Evolutionary conservation across 495 filamentous ascomycete species (phyloP), one percentile per base, ranked within the genome.

Genomic region (Penicillium coffeae): DNA sequence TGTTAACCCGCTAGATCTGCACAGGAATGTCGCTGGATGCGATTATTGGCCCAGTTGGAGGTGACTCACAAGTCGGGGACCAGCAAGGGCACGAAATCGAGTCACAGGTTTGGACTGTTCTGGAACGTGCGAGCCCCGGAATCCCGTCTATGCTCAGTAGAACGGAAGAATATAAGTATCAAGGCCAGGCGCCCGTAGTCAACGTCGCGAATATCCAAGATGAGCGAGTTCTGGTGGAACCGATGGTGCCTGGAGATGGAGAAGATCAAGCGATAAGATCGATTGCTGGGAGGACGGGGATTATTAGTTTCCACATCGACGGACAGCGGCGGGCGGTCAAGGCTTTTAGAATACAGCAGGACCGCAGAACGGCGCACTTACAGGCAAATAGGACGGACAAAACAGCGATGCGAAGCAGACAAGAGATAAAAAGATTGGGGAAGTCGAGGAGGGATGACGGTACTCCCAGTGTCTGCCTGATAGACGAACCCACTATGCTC

Each of bases 391-490:
- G 18, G 21, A 35, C 15, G 42, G 27, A 37, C 50, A 21, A 21
- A 33, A 21, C 12, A 18, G 16, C 12, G 22, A 33, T 10, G 30
- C 8, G 18, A 15, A 38, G 32, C 41, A 32, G 35, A 13, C 10
- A 9, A 39, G 10, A n/a, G 21, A 37, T 14, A 18, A 18, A 15
- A 37, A 48, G 34, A 55, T 32, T 37, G 52, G 45, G 30, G 54
- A 56, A 38, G 38, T 16, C 30, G 46, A 54, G 49, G 46, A 50
- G 52, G 41, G 50, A 55, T 52, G 48, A 58, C 58, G 38, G 42
- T 34, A 30, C 25, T 30, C 25, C n/a, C 27, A 45, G 42, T 65
- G 69, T 72, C 69, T 72, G 69, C 69, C 69, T 72, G 63, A 69
- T 69, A 63, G 69, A 65, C 60, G 64, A 66, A 60, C 2, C 45